phyloP scores from a whole-genome alignment of 768 basidiomycete genomes.

The Daedalea quercina region DNA sequence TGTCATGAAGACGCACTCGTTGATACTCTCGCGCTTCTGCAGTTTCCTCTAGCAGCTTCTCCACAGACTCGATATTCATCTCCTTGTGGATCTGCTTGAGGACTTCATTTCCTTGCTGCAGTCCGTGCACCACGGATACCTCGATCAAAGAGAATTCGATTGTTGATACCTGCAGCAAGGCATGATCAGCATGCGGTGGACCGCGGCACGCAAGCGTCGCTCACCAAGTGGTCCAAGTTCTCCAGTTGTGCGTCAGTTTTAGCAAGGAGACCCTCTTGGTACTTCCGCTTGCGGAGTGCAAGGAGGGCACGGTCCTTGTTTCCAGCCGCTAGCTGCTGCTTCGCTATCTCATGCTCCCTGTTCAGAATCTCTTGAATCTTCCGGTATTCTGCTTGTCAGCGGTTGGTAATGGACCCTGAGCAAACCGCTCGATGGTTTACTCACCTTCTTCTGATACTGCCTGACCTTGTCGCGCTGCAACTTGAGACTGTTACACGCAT shows the following conservation, averaged over 20 bases:
- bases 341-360: constrained; percentile 86
- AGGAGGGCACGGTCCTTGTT: constrained; percentile 84
- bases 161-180: constrained; percentile 67
- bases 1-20: constrained; percentile 39
- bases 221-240: constrained; percentile 81
- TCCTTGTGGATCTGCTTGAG: constrained; percentile 92
- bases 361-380: constrained; percentile 86
- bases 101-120: constrained; percentile 91
- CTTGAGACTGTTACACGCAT: constrained; percentile 68
- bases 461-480: constrained; percentile 92
- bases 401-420: too few species aligned
- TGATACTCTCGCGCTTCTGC: constrained; percentile 92
- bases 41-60: constrained; percentile 89
- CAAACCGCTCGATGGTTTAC: constrained; percentile 10
- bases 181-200: not conserved
- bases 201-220: constrained; percentile 17
- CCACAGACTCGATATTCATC: constrained; percentile 88
- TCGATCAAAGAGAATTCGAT: constrained; percentile 97
- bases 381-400: not conserved
- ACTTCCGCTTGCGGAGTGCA: constrained; percentile 87
- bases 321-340: constrained; percentile 69
- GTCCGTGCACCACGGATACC: constrained; percentile 84
- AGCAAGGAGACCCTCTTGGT: constrained; percentile 79
- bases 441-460: constrained; percentile 92
- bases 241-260: constrained; percentile 91